Evolutionary conservation across 805 yeast species (phyloP).

Genomic region (Ogataea salicorniae): DNA sequence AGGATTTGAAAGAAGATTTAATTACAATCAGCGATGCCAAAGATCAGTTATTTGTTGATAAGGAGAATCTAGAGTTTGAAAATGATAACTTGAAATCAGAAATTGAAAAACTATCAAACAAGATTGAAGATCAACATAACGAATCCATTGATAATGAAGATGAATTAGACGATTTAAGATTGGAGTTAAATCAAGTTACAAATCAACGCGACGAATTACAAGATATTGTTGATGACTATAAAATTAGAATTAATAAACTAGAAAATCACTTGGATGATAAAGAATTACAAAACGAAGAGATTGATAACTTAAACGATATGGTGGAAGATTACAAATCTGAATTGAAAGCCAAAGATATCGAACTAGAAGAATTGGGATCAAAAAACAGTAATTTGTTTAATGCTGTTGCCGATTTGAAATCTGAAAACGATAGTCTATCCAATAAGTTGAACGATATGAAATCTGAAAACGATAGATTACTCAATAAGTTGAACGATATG

Average conservation of each 20-base stretch:
- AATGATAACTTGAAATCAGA: constrained; percentile 2
- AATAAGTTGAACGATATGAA: too few relatives aligned
- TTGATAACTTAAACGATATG: neutral
- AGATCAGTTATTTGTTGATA: neutral
- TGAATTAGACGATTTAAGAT: constrained; percentile 11
- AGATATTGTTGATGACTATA: constrained; percentile 7
- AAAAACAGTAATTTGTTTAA: neutral
- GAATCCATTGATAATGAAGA: constrained; percentile 4
- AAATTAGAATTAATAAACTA: constrained; percentile 3
- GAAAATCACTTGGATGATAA: constrained; percentile 2
- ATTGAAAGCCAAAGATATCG: constrained; percentile 6
- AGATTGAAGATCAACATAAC: constrained; percentile 4
- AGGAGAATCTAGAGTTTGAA: neutral
- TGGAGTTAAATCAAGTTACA: constrained; percentile 5
- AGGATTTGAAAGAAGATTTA: constrained; percentile 5
- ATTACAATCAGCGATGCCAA: constrained; percentile 7
- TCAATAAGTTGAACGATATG: too few relatives aligned
- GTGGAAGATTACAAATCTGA: constrained; percentile 5
- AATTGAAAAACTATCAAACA: neutral
- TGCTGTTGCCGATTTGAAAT: too few relatives aligned
- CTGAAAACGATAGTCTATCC: too few relatives aligned
- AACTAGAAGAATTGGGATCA: constrained; percentile 12
- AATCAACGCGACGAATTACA: constrained; percentile 14
- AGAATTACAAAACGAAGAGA: neutral
- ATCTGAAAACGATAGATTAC: too few relatives aligned